Base-by-base conservation (phyloP, 75 land plant genomes). In the Chamaecyparis obtusa region DNA sequence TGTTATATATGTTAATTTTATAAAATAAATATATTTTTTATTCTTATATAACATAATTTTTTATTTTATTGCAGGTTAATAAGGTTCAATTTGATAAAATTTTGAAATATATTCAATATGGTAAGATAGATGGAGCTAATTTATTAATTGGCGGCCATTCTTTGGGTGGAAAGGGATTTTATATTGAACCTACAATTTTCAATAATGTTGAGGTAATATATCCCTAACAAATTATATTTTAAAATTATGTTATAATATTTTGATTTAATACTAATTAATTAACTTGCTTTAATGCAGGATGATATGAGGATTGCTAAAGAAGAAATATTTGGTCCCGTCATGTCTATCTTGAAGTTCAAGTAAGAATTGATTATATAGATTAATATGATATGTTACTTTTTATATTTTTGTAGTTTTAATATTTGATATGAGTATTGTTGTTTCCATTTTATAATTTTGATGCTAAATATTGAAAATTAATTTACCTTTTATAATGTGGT, bases 11-110 rank as follows among this genome's bases (percentile, higher is more conserved):
- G 24, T 5, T 19, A 3, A 51, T 51, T 14, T 51, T 51, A 51
- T 21, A 17, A 10, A 21, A 30, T 71, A 24, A n/a, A 69, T 69
- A 0, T 69, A 5, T 27, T 71, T 71, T n/a, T 71, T 27, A 71
- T 71, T 71, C 30, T 14, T 14, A 30, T n/a, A 30, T n/a, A 9
- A n/a, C 19, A 19, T 57, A 5, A 2, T n/a, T 4, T 51, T 79
- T 71, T 46, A 21, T 75, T 41, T 55, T 11, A 39, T 27, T 48
- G 44, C 92, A 97, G 95, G 92, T 95, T 69, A 90, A 93, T 83
- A 93, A 95, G 88, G 67, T 55, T 37, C 98, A 98, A 86, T 96
- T 92, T 85, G 94, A 94, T 14, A 96, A 85, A 85, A 88, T 98
- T 13, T 87, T 96, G 98, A 98, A 1, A 92, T 93, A 56, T 57